Evolutionary conservation across 2,329 filamentous ascomycete genomes (phyloP), one percentile per base, ranked within the genome.

Genomic region (Colletotrichum simmondsii): DNA sequence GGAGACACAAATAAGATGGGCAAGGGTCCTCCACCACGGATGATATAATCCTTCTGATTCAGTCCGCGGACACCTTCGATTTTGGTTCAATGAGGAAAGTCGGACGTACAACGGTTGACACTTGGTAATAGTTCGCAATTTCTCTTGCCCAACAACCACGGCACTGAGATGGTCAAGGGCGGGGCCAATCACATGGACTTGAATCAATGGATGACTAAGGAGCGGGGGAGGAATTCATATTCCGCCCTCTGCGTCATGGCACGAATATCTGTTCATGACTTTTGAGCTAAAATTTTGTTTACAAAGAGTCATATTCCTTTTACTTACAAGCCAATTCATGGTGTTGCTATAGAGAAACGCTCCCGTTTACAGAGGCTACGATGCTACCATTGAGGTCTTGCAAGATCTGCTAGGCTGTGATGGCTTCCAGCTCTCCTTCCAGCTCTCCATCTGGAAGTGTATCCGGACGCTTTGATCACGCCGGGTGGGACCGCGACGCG

Each of bases 211-310:
- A 12, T 72, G 35, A 68, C 53, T 69, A 72, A 58, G 10, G 26
- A 32, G 42, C 30, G 54, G 68, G 46, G 59, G 46, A 64, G 70
- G 70, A 72, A 72, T 65, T 56, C 30, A 60, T 65, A 72, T 72
- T 70, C 70, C 70, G 70, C 54, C 66, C 60, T 57, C 19, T 61
- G 37, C 70, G 46, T 65, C 60, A 69, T 60, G 60, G 65, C 35
- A n/a, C 26, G n/a, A 56, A 68, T 64, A 37, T 61, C 35, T 65
- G 28, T 49, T 11, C 42, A n/a, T 19, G 42, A n/a, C 19, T 49
- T 10, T 49, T 22, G 42, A 49, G 42, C 19, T 2, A 16, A 7
- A 10, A 10, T 49, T 49, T 2, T 5, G 7, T 49, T n/a, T 3
- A 35, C 8, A n/a, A n/a, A 22, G 42, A 3, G 3, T 22, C 8